Evolutionary conservation across 495 filamentous ascomycete species (phyloP), one percentile per base, ranked within the genome.

Genomic region (Aspergillus heteromorphus): DNA sequence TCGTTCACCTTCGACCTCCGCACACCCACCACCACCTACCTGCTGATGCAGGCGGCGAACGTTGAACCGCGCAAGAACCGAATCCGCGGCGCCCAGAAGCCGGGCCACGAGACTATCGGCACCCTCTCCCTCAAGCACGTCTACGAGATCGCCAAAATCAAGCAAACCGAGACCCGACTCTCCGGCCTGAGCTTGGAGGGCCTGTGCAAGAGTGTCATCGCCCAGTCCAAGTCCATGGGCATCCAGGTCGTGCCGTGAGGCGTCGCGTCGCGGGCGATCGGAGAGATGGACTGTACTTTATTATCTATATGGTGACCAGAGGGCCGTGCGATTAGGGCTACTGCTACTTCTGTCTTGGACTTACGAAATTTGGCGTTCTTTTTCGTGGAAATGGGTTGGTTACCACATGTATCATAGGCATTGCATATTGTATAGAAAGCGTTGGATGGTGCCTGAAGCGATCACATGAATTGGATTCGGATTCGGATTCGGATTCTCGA

Each of bases 141-240:
- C 45, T 97, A 92, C 66, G 92, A 97, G 78, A 99, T 99, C 70
- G 93, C 93, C 63, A 87, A 88, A 77, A 95, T 97, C 71, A 99
- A 99, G 79, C 83, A 89, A 56, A 73, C 79, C 51, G 93, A 98
- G 75, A 74, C 84, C 49, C 77, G 93, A 51, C 74, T 97, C 59
- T 88, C 86, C 8, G 92, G 89, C 34, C 67, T 96, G 68, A 78
- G 83, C 42, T 65, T 97, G 58, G 82, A 92, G 73, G 89, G 90
- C 1, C 59, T 99, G 45, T 90, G 87, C 70, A 89, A 85, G 78
- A 85, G 84, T 63, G 80, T 99, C 55, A 88, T 98, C 59, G 83
- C 81, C 49, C 88, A 95, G 72, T 89, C 91, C 62, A 92, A 84
- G 73, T 92, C 89, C 19, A 86, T 95, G 58, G 93, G 95, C 18